Evolutionary conservation across 179 eudicot genomes (phyloP).

Genomic region (Actinidia polygama): DNA sequence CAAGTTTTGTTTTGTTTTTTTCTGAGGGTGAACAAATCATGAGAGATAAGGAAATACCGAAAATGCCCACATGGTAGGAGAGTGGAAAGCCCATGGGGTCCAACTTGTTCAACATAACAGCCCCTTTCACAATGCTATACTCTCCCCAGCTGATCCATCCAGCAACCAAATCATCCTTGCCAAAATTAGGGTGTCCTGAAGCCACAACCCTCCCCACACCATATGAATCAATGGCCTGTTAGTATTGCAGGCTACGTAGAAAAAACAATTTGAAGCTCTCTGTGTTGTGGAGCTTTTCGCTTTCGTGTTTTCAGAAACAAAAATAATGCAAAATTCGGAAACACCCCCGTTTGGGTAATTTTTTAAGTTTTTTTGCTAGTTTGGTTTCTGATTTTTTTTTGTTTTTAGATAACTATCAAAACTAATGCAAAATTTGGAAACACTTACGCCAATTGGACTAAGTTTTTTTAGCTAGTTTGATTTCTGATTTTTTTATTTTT

Average conservation of each 20-base stretch:
- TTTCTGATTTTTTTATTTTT: too few relatives aligned
- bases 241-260: background rate
- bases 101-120: slow-evolving; percentile 35
- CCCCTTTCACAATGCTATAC: slow-evolving; percentile 38
- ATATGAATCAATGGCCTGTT: slow-evolving; percentile 47
- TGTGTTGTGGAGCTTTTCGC: background rate
- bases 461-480: too few relatives aligned
- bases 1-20: too few relatives aligned
- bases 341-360: too few relatives aligned
- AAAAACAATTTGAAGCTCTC: background rate
- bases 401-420: too few relatives aligned
- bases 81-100: slow-evolving; percentile 50
- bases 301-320: background rate
- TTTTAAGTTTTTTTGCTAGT: too few relatives aligned
- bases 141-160: slow-evolving; percentile 61
- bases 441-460: too few relatives aligned
- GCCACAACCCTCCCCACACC: slow-evolving; percentile 67
- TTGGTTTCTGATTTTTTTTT: too few relatives aligned
- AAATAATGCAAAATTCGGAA: too few relatives aligned
- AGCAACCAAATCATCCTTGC: slow-evolving; percentile 48
- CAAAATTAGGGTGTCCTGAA: slow-evolving; percentile 45
- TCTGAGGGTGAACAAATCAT: background rate
- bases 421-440: too few relatives aligned
- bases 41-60: slow-evolving; percentile 35
- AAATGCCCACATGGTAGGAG: slow-evolving; percentile 56